phyloP scores from a whole-genome alignment of 345 rosid species.

The Adansonia digitata region DNA sequence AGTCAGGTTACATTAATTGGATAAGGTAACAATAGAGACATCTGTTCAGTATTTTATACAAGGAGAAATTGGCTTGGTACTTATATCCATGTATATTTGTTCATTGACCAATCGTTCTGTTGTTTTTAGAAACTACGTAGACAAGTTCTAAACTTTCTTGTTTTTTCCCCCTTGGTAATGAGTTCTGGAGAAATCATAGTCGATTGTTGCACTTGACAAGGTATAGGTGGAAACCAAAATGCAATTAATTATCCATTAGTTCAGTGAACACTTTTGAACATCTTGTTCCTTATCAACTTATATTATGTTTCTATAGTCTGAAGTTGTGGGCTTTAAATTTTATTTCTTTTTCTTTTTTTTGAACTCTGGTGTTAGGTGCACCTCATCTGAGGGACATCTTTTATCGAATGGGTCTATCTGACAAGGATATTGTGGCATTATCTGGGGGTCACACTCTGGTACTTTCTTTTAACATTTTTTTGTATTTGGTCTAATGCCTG shows the following conservation, averaged over 20 bases:
- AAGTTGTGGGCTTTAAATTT: neutral
- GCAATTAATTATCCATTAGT: neutral
- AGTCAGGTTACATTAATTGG: neutral
- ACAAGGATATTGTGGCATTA: constrained; percentile 83
- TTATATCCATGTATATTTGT: neutral
- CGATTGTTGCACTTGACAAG: neutral
- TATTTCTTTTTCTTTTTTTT: neutral
- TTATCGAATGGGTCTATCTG: constrained; percentile 83
- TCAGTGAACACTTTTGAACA: neutral
- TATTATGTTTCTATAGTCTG: neutral
- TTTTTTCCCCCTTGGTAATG: neutral
- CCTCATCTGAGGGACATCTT: constrained; percentile 77
- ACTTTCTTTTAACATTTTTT: constrained; percentile 5
- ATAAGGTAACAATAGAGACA: neutral
- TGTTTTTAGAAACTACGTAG: neutral
- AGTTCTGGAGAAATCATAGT: neutral
- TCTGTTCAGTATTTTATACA: neutral
- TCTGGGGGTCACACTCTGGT: constrained; percentile 54
- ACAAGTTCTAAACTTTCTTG: neutral
- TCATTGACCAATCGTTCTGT: neutral
- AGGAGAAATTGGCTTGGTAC: neutral
- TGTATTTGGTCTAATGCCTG: neutral
- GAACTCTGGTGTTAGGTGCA: constrained; percentile 41
- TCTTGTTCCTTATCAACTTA: neutral
- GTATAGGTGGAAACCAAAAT: neutral